Conservation (phyloP, 1,139 yeast species). For the Pichia sp. region DNA sequence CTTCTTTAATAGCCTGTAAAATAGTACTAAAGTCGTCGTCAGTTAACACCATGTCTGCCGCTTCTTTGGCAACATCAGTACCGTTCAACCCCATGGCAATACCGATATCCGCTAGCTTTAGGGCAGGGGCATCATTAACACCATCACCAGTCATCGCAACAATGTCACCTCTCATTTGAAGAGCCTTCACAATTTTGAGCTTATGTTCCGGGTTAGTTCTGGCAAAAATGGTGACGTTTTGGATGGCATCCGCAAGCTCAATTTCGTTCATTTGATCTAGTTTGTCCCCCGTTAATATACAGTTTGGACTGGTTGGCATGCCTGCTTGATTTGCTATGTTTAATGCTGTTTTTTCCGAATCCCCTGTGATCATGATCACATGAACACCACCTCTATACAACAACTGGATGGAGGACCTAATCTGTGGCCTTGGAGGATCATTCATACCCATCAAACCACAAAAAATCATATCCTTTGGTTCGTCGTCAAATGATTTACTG, state of each 20-base stretch:
- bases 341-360: constrained; percentile 86
- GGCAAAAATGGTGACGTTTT: constrained; percentile 85
- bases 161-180: constrained; percentile 88
- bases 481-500: constrained; percentile 36
- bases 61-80: constrained; percentile 97
- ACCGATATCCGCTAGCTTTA: constrained; percentile 94
- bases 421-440: constrained; percentile 93
- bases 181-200: constrained; percentile 82
- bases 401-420: constrained; percentile 62
- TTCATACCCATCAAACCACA: constrained; percentile 91
- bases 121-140: constrained; percentile 98
- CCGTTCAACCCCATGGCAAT: constrained; percentile 97
- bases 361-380: constrained; percentile 97
- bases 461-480: constrained; percentile 60
- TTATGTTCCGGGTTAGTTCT: constrained; percentile 97
- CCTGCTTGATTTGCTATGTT: constrained; percentile 91
- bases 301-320: constrained; percentile 64
- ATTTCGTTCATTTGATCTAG: constrained; percentile 68
- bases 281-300: constrained; percentile 80
- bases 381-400: constrained; percentile 90
- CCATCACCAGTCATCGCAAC: constrained; percentile 99
- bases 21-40: constrained; percentile 96
- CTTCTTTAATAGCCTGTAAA: constrained; percentile 88
- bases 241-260: constrained; percentile 67
- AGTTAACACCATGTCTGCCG: constrained; percentile 94